These are phyloP conservation scores for Spathaspora girioi DNA, from an alignment of 805 yeast genomes.

Conservation along the genomic window DNA sequence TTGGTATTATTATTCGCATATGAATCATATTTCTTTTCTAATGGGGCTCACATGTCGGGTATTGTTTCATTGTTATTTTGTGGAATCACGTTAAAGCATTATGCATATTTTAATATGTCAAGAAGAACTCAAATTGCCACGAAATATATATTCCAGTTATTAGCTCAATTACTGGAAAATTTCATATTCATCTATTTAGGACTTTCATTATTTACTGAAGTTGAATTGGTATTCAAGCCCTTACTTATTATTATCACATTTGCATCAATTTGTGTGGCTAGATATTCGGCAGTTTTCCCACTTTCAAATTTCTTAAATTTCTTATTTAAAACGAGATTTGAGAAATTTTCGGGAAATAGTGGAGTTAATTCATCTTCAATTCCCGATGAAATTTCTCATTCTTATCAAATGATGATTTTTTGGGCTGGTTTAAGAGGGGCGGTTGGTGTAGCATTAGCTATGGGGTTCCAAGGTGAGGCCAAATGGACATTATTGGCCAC, in stretches of 20 bases:
- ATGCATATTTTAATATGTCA: conserved; percentile 96
- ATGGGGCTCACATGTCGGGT: conserved; percentile 99
- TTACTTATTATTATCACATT: conserved; percentile 86
- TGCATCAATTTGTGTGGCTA: conserved; percentile 84
- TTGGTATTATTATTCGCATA: conserved; percentile 86
- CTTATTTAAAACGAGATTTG: conserved; percentile 59
- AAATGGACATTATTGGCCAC: conserved; percentile 89
- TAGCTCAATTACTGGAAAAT: conserved; percentile 95
- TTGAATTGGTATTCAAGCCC: conserved; percentile 92
- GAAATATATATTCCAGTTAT: conserved; percentile 86
- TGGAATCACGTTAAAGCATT: conserved; percentile 94
- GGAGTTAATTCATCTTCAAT: conserved; percentile 31
- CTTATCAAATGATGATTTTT: conserved; percentile 97
- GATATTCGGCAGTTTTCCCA: conserved; percentile 98
- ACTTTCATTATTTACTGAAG: conserved; percentile 91
- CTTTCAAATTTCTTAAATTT: conserved; percentile 80
- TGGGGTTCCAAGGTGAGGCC: conserved; percentile 94
- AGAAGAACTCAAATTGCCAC: conserved; percentile 95
- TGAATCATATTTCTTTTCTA: conserved; percentile 94
- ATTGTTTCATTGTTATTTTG: conserved; percentile 92
- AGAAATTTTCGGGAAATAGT: conserved; percentile 22
- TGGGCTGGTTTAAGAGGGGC: conserved; percentile 99
- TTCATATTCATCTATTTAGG: conserved; percentile 95
- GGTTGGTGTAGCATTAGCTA: conserved; percentile 97
- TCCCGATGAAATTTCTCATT: conserved; percentile 89